Evolutionary conservation across 2,329 filamentous ascomycete genomes (phyloP).

Genomic region (Aspergillus fumigatus): DNA sequence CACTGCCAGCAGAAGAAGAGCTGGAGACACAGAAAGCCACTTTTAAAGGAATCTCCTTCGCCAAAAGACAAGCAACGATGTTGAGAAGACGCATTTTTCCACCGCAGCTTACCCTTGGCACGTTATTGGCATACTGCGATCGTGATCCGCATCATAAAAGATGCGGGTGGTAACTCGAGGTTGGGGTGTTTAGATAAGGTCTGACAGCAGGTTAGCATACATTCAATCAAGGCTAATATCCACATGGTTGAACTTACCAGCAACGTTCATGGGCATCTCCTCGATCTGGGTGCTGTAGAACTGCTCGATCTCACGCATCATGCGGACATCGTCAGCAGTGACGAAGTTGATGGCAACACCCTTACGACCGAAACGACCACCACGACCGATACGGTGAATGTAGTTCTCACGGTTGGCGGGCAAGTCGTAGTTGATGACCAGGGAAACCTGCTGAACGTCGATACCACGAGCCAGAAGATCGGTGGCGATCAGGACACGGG

Average conservation of each 20-base stretch:
- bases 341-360: constrained; percentile 99
- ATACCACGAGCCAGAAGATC: constrained; percentile 98
- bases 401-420: constrained; percentile 99
- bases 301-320: constrained; percentile 99
- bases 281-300: constrained; percentile 99
- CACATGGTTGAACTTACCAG: constrained; percentile 45
- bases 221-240: not conserved
- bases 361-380: constrained; percentile 99
- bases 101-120: constrained; percentile 24
- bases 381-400: constrained; percentile 99
- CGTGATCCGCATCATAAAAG: constrained; percentile 19
- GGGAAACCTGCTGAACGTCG: constrained; percentile 97
- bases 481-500: constrained; percentile 96
- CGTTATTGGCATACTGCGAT: constrained; percentile 31
- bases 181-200: not conserved
- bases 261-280: constrained; percentile 98
- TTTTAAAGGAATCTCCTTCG: constrained; percentile 32
- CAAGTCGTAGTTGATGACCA: constrained; percentile 99
- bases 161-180: not conserved
- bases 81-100: constrained; percentile 21
- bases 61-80: constrained; percentile 25
- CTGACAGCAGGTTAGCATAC: not conserved
- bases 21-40: constrained; percentile 38
- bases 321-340: constrained; percentile 96
- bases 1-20: constrained; percentile 28